Evolutionary conservation across 148 eudicot genomes (phyloP), one percentile per base, ranked within the genome.

Genomic region (Rhododendron vialii): DNA sequence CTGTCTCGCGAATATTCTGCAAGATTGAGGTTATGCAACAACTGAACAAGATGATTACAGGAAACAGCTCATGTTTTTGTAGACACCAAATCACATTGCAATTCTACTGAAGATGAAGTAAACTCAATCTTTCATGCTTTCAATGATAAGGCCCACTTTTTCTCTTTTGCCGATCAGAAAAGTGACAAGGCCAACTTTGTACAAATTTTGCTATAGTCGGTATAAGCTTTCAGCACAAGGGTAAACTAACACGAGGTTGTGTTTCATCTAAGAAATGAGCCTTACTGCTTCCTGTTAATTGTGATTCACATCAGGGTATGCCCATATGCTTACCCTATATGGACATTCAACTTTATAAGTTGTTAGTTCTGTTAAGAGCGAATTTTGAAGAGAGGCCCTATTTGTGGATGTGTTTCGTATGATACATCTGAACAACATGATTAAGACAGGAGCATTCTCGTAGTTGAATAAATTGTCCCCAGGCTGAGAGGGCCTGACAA

Each of bases 1-100:
- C 89, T 26, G 91, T 88, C 85, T 88, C 91, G n/a, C 84, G 65
- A 84, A 98, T 88, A 87, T 95, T 95, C 99, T 98, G 93, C 90
- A 89, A 30, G 33, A 81, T 63, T 75, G 67, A 84, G 12, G n/a
- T 83, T 13, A 67, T 65, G 24, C 57, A 83, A 83, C 61, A 24
- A 82, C 28, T 15, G 36, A 69, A 35, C 45, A 47, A 45, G 35
- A 45, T 45, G 48, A 47, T 47, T 71, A 18, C 85, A 47, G 85
- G 33, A 83, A 83, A 83, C 14, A 45, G 75, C 45, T 59, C 48
- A 63, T 28, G 61, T 35, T 51, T 67, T 17, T 1, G 61, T 47
- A 84, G 28, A 13, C 53, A 24, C 22, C 20, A 33, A 13, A 71
- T 28, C 75, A 12, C 15, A 30, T 28, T 28, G 75, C 7, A 69